phyloP scores from a whole-genome alignment of 148 eudicot genomes.

The Chenopodium berlandieri region DNA sequence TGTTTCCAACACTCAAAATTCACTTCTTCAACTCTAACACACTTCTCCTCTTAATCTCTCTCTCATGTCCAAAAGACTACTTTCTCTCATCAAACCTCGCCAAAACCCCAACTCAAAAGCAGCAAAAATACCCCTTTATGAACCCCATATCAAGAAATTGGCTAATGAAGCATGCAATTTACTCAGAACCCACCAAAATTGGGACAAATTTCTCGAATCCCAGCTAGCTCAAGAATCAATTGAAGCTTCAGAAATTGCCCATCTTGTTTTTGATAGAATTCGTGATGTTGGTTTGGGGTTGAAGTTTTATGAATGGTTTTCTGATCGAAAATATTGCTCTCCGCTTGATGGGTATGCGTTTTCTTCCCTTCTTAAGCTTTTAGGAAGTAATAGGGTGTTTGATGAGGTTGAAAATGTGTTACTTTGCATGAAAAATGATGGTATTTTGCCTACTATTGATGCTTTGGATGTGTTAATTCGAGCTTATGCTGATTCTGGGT shows the following conservation, averaged over 20 bases:
- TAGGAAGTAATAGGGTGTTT: slow-evolving; percentile 56
- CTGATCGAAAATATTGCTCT: slow-evolving; percentile 40
- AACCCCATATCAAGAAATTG: slow-evolving; percentile 41
- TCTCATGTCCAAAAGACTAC: slow-evolving; percentile 69
- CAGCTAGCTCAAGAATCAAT: slow-evolving; percentile 48
- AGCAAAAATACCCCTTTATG: slow-evolving; percentile 25
- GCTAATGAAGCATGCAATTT: slow-evolving; percentile 51
- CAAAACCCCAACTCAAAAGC: slow-evolving; percentile 43
- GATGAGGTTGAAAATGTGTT: slow-evolving; percentile 56
- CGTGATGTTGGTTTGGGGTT: slow-evolving; percentile 59
- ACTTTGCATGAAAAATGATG: slow-evolving; percentile 43
- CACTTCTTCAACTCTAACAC: background rate
- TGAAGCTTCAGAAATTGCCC: slow-evolving; percentile 72
- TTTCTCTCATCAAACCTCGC: slow-evolving; percentile 69
- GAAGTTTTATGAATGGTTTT: slow-evolving; percentile 67
- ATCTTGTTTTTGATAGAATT: slow-evolving; percentile 69
- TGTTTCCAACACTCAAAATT: slow-evolving; percentile 15
- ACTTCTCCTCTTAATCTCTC: background rate
- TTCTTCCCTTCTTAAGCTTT: slow-evolving; percentile 78
- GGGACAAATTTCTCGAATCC: slow-evolving; percentile 63
- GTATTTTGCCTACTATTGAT: slow-evolving; percentile 47
- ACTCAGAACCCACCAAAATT: slow-evolving; percentile 51
- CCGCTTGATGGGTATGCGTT: slow-evolving; percentile 65
- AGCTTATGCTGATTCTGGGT: slow-evolving; percentile 58
- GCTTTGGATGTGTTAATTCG: slow-evolving; percentile 54